Evolutionary conservation across 192 early-diverging fungal genomes (phyloP).

Genomic region (Coemansia guatemalensis): DNA sequence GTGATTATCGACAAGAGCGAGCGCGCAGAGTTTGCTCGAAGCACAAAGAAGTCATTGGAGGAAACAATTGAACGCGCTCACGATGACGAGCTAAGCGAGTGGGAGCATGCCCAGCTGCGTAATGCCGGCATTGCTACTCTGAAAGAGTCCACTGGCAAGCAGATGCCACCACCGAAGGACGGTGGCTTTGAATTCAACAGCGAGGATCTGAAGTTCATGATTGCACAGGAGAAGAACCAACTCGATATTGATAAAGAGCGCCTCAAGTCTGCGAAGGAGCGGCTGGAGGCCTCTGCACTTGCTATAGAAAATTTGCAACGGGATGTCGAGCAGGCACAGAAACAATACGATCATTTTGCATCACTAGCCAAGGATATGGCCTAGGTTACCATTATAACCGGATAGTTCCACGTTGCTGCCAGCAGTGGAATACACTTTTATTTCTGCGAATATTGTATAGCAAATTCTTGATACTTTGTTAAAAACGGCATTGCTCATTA

Average conservation of each 20-base stretch:
- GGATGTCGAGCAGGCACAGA: slow-evolving; percentile 21
- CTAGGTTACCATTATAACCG: slow-evolving; percentile 2
- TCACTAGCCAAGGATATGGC: slow-evolving; percentile 15
- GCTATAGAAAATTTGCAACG: slow-evolving; percentile 12
- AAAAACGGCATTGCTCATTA: no score
- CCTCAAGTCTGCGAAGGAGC: slow-evolving; percentile 14
- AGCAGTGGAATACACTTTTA: neutral
- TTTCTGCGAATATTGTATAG: neutral
- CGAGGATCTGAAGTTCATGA: slow-evolving; percentile 25
- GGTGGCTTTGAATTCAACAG: slow-evolving; percentile 28
- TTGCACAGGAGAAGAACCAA: slow-evolving; percentile 36
- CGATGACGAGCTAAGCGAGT: slow-evolving; percentile 40
- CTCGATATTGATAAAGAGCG: slow-evolving; percentile 26
- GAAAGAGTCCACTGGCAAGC: no score
- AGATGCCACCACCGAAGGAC: slow-evolving; percentile 14
- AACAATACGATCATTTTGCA: slow-evolving; percentile 40
- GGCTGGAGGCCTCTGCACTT: slow-evolving; percentile 9
- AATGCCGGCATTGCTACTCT: slow-evolving; percentile 29
- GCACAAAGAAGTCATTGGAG: slow-evolving; percentile 21
- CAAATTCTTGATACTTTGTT: neutral
- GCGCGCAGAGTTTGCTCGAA: slow-evolving; percentile 21
- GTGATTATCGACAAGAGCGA: slow-evolving; percentile 40
- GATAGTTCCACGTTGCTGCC: neutral
- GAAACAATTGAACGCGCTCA: slow-evolving; percentile 36
- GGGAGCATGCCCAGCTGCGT: slow-evolving; percentile 47